Evolutionary conservation across 192 early-diverging fungal species (phyloP).

Genomic region (Pilobolus umbonatus): DNA sequence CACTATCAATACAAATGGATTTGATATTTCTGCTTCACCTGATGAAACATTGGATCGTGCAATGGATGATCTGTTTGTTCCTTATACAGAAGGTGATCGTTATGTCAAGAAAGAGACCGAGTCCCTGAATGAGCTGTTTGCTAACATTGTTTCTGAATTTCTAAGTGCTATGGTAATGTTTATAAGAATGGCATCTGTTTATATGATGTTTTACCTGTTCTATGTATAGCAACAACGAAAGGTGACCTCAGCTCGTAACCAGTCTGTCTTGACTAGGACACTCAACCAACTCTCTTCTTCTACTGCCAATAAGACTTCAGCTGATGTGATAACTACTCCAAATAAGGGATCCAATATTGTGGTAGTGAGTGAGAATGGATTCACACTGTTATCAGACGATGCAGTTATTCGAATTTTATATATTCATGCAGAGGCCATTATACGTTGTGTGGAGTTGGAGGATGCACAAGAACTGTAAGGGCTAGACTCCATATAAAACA

Average conservation of each 20-base stretch:
- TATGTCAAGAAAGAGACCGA: conserved; percentile 77
- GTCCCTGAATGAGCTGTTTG: conserved; percentile 66
- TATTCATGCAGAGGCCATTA: conserved; percentile 72
- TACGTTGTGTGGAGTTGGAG: conserved; percentile 75
- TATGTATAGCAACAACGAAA: conserved; percentile 34
- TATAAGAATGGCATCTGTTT: background rate
- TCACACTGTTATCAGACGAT: conserved; percentile 37
- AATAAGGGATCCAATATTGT: conserved; percentile 8
- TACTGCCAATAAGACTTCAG: conserved; percentile 12
- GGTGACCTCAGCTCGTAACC: conserved; percentile 23
- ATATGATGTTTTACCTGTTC: conserved; percentile 1
- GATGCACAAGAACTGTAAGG: conserved; percentile 55
- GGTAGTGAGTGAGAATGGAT: conserved; percentile 20
- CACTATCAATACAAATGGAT: conserved; percentile 36
- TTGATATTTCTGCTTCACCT: conserved; percentile 48
- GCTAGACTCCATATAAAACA: background rate
- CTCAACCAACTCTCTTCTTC: conserved; percentile 31
- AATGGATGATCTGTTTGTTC: conserved; percentile 93
- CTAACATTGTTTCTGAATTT: conserved; percentile 45
- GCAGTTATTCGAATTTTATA: conserved; percentile 53
- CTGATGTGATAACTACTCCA: conserved; percentile 11
- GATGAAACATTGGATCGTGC: conserved; percentile 77
- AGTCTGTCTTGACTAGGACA: conserved; percentile 31
- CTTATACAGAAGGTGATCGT: conserved; percentile 84
- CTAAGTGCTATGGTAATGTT: conserved; percentile 36